These are phyloP conservation scores for Diddensiella santjacobensis DNA, from an alignment of 805 yeast species.

Conservation along the genomic window DNA sequence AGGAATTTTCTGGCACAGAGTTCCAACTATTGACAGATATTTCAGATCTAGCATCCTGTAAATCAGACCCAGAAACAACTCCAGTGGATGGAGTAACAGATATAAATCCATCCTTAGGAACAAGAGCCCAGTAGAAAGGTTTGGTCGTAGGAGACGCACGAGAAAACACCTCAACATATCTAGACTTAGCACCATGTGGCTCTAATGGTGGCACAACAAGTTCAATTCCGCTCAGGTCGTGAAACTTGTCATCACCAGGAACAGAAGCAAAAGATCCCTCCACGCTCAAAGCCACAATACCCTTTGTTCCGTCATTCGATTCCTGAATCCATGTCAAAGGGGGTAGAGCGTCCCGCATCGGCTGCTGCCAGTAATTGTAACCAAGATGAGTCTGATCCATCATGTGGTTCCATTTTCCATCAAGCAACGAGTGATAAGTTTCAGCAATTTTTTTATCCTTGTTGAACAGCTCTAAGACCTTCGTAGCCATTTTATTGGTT, in stretches of 20 bases:
- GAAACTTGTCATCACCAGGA: constrained; percentile 15
- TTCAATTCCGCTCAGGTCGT: constrained; percentile 6
- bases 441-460: constrained; percentile 10
- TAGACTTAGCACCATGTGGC: constrained; percentile 5
- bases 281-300: constrained; percentile 8
- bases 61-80: constrained; percentile 8
- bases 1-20: not conserved
- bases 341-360: constrained; percentile 12
- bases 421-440: constrained; percentile 14
- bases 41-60: constrained; percentile 8
- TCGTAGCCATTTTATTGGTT: constrained; percentile 10
- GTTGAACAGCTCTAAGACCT: constrained; percentile 3
- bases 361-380: constrained; percentile 15
- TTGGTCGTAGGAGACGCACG: constrained; percentile 4
- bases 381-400: constrained; percentile 21
- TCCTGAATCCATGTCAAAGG: constrained; percentile 10
- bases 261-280: constrained; percentile 11
- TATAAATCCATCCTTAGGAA: constrained; percentile 10
- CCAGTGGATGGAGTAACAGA: constrained; percentile 13
- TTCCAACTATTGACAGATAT: constrained; percentile 3
- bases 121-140: constrained; percentile 10
- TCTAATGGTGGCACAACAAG: constrained; percentile 10
- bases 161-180: constrained; percentile 16
- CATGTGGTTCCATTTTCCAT: constrained; percentile 20
- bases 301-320: not conserved